Percentiles rank a stretch among this genome's conserved stretches.
Evolutionary conservation across 371 early-diverging fungal genomes (phyloP).

Genomic region (Actinomortierella ambigua): DNA sequence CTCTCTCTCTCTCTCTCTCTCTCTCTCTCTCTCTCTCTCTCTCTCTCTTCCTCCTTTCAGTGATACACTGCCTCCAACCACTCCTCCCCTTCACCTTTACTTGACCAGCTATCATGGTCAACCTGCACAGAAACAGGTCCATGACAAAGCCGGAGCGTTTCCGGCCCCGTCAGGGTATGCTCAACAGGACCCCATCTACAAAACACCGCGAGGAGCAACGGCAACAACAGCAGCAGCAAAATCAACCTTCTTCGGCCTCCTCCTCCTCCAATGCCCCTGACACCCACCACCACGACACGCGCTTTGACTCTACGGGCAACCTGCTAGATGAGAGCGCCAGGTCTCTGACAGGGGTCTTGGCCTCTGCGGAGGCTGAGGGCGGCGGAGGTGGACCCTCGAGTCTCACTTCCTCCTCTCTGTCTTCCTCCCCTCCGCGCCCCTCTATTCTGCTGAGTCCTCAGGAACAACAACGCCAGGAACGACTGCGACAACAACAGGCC

Average conservation of each 20-base stretch:
- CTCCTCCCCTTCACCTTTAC: conserved; percentile 11
- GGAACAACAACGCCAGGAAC: conserved; percentile 39
- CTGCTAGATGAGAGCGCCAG: conserved; percentile 14
- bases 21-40: conserved; percentile 4
- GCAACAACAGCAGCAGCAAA: conserved; percentile 53
- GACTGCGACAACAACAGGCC: conserved; percentile 47
- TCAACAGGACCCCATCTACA: conserved; percentile 33
- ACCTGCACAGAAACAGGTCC: conserved; percentile 31
- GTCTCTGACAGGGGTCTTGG: neutral
- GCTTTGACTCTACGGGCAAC: conserved; percentile 31
- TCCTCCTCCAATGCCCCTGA: neutral
- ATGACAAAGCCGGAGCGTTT: conserved; percentile 55
- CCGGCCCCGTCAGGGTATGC: conserved; percentile 49
- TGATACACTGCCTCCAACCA: conserved; percentile 1
- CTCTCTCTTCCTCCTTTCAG: conserved; percentile 1
- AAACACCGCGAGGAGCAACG: conserved; percentile 35
- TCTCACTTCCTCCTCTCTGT: neutral
- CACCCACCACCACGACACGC: conserved; percentile 10
- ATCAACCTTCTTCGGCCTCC: too few relatives aligned
- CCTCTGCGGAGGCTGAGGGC: too few relatives aligned
- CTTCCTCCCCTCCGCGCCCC: conserved; percentile 13
- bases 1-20: neutral
- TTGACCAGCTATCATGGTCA: conserved; percentile 1
- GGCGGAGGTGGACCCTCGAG: neutral
- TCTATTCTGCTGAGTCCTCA: conserved; percentile 18